Conservation (phyloP, 768 basidiomycete genomes). For the Auriscalpium vulgare region DNA sequence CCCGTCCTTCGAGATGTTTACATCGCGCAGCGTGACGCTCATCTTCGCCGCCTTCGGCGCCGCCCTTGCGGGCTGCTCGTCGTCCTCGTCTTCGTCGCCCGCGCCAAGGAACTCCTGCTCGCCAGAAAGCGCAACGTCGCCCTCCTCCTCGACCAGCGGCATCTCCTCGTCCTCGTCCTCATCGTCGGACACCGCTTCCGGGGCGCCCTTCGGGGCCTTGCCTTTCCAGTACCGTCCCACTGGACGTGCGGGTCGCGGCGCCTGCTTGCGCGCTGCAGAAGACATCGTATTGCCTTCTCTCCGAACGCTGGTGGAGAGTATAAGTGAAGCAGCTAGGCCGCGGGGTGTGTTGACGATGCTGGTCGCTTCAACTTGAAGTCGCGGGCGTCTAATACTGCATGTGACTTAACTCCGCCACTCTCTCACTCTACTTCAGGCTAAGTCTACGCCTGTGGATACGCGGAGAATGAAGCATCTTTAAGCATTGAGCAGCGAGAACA, state of each 20-base stretch:
- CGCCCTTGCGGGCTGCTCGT: conserved; percentile 22
- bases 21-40: conserved; percentile 71
- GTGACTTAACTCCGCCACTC: too few species aligned
- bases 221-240: conserved; percentile 88
- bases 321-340: too few species aligned
- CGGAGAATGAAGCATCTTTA: too few species aligned
- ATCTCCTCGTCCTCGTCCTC: conserved; percentile 39
- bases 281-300: conserved; percentile 6
- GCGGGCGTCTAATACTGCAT: too few species aligned
- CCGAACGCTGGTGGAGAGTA: too few species aligned
- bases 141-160: conserved; percentile 36
- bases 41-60: conserved; percentile 31
- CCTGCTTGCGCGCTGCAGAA: conserved; percentile 46
- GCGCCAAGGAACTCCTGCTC: conserved; percentile 44
- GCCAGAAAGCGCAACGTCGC: conserved; percentile 48
- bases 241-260: conserved; percentile 70
- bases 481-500: too few species aligned
- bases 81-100: conserved; percentile 36
- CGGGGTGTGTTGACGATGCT: too few species aligned
- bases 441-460: too few species aligned
- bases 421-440: too few species aligned
- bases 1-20: conserved; percentile 73
- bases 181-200: conserved; percentile 52
- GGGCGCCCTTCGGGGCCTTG: conserved; percentile 72
- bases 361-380: too few species aligned